Percentiles rank a stretch among this genome's conserved stretches.
phyloP scores from a whole-genome alignment of 768 basidiomycete species.

The Mycena albidolilacea region DNA sequence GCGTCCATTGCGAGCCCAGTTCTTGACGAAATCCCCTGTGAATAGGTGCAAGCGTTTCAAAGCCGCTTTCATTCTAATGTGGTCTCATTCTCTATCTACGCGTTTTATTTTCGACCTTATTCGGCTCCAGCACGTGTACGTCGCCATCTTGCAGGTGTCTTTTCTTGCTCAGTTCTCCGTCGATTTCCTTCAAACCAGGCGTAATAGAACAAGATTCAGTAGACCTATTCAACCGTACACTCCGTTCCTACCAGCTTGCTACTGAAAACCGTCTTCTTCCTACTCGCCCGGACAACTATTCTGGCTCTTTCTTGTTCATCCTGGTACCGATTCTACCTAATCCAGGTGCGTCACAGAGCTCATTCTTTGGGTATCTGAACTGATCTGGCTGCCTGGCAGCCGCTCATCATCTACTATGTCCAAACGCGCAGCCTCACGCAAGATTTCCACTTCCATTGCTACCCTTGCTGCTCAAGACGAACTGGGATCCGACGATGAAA shows the following conservation, averaged over 20 bases:
- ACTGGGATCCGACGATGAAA: neutral
- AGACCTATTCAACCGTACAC: neutral
- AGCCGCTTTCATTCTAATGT: neutral
- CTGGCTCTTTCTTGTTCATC: neutral
- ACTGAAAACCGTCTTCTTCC: no score
- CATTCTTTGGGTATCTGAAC: neutral
- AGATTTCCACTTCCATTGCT: neutral
- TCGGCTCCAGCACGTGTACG: neutral
- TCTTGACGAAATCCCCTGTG: no score
- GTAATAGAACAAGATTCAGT: neutral
- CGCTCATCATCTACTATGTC: neutral
- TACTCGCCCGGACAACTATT: no score
- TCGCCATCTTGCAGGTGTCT: neutral
- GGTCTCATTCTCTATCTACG: neutral
- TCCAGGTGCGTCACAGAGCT: neutral
- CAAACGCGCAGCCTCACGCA: neutral
- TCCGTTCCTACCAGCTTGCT: neutral
- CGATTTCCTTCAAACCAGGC: neutral
- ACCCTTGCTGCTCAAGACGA: neutral
- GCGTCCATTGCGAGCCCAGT: no score
- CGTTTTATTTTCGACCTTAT: no score
- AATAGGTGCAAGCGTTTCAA: no score
- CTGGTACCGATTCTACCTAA: neutral
- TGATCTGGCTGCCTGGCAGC: neutral
- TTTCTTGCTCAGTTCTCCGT: neutral